A percentile compares a stretch with the other conserved stretches of the same genome.
Evolutionary conservation across 2,329 filamentous ascomycete species (phyloP).

Genomic region (Colletotrichum sp.): DNA sequence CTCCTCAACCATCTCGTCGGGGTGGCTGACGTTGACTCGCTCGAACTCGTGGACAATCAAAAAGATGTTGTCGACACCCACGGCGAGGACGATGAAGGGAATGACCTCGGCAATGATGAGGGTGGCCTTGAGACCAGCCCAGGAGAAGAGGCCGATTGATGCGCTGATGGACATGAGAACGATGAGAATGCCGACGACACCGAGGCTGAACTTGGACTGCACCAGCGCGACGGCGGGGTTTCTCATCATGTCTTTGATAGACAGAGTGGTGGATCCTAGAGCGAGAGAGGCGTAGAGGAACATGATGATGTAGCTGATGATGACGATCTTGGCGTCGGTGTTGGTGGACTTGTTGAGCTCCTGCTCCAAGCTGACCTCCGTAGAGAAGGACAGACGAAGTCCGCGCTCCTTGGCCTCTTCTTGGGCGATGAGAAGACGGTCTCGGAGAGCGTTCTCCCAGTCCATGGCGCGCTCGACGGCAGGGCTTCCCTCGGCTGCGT

Average conservation of each 20-base stretch:
- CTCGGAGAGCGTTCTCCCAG: constrained; percentile 83
- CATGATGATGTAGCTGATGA: constrained; percentile 98
- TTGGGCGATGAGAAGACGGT: constrained; percentile 78
- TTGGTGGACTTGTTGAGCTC: constrained; percentile 98
- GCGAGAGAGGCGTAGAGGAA: constrained; percentile 96
- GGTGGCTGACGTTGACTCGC: constrained; percentile 88
- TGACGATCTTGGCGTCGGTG: constrained; percentile 95
- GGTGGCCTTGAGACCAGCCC: constrained; percentile 89
- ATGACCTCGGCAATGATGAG: constrained; percentile 99
- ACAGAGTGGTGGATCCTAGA: constrained; percentile 85
- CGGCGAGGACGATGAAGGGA: constrained; percentile 93
- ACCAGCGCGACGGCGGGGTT: constrained; percentile 88
- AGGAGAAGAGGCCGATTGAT: constrained; percentile 94
- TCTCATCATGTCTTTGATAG: constrained; percentile 75
- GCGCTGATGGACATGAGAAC: constrained; percentile 97
- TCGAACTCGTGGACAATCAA: constrained; percentile 98
- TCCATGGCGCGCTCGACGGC: constrained; percentile 80
- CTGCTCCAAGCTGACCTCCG: constrained; percentile 92
- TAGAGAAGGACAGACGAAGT: constrained; percentile 89
- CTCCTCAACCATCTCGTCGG: constrained; percentile 85
- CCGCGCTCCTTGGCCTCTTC: constrained; percentile 79
- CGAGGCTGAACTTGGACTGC: constrained; percentile 95
- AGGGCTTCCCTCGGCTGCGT: constrained; percentile 75
- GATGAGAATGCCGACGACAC: constrained; percentile 92
- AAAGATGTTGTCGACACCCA: constrained; percentile 99